Evolutionary conservation across 2,329 filamentous ascomycete species (phyloP), one percentile per base, ranked within the genome.

Genomic region (Aspergillus calidoustus): DNA sequence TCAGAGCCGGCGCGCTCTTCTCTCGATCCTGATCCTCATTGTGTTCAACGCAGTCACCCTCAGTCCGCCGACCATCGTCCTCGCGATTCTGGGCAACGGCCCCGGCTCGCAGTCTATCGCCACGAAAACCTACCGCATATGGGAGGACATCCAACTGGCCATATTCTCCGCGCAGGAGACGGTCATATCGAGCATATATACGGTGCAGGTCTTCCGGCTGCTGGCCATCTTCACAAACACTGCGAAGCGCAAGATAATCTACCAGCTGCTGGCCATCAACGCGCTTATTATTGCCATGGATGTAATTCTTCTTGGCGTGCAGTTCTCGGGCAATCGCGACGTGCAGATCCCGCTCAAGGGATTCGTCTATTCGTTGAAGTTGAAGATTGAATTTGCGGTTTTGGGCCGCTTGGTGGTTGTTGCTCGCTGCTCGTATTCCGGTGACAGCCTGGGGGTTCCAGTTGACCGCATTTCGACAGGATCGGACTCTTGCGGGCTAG

Each of bases 11-110:
- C 11, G 75, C 81, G 8, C 72, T 81, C 47, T 68, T 64, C 57
- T 80, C 83, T 74, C 31, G 9, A 15, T 38, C 13, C 31, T 38
- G 31, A 7, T 5, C 31, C 4, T 38, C 4, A 11, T 38, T 58
- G 78, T 82, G 48, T 51, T 78, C 64, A 68, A 80, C 60, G 77
- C 77, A 0, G 71, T 82, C 51, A 54, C 79, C 46, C 71, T 81
- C 60, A 78, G 81, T 60, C 66, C 79, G 31, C 73, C 80, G 2
- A 79, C 72, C 4, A 75, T 74, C 3, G 74, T 81, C 15, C 71
- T 82, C 53, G 77, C 50, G 2, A 23, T 78, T n/a, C 73, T 77
- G 44, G 78, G 77, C 28, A 73, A 71, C 41, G 79, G 80, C 56
- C 68, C 49, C 17, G 64, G 48, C 7, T 57, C 59, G 11, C 48